Conservation (phyloP, 768 basidiomycete species). For the Pleurotus ostreatus region DNA sequence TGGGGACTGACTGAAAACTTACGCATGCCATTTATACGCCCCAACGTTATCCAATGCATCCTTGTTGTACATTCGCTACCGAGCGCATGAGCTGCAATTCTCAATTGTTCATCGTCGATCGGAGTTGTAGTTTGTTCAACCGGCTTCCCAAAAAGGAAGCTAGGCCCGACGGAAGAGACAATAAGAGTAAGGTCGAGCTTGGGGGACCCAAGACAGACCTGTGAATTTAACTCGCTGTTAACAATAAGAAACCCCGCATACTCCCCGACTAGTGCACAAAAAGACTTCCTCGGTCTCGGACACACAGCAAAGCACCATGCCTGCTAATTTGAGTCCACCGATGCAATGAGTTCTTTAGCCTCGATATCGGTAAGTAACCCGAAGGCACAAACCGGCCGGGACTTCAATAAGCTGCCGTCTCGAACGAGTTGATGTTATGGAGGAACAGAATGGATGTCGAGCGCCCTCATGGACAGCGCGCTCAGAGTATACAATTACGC, state of each 20-base stretch:
- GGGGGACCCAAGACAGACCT: neutral
- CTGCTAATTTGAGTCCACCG: too few relatives aligned
- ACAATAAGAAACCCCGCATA: conserved; percentile 7
- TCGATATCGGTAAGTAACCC: too few relatives aligned
- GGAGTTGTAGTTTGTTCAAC: neutral
- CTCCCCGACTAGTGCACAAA: conserved; percentile 8
- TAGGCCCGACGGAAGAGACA: neutral
- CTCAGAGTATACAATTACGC: too few relatives aligned
- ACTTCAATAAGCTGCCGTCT: too few relatives aligned
- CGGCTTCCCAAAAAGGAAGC: neutral
- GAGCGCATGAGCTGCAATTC: neutral
- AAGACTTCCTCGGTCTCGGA: conserved; percentile 1
- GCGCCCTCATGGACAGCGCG: too few relatives aligned
- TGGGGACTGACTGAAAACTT: neutral
- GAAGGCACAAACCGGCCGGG: too few relatives aligned
- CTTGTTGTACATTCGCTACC: neutral
- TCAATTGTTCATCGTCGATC: neutral
- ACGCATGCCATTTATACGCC: neutral
- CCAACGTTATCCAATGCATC: neutral
- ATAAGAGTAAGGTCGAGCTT: neutral
- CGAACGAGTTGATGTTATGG: too few relatives aligned
- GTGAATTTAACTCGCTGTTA: neutral
- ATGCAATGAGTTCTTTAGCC: too few relatives aligned
- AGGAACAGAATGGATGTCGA: too few relatives aligned
- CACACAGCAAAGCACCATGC: too few relatives aligned